These are phyloP conservation scores for Metschnikowia hibisci DNA, from an alignment of 805 yeast species.

Conservation along the genomic window DNA sequence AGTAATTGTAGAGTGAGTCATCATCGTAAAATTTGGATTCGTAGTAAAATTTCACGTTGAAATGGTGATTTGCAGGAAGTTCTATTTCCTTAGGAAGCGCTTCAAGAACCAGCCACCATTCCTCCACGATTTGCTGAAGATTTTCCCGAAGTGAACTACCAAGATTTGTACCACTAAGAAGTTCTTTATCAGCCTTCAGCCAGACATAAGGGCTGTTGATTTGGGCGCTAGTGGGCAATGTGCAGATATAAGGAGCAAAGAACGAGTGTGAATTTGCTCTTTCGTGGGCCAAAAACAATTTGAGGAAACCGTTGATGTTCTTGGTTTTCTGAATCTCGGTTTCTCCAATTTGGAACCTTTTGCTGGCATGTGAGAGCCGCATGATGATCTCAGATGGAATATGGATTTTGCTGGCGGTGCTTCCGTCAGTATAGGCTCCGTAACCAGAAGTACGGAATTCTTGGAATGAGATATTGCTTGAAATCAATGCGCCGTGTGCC, in stretches of 20 bases:
- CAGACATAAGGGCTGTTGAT: conserved; percentile 68
- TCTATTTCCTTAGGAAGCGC: conserved; percentile 27
- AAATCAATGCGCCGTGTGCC: conserved; percentile 27
- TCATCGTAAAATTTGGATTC: conserved; percentile 39
- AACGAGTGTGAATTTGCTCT: conserved; percentile 20
- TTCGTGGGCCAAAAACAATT: conserved; percentile 33
- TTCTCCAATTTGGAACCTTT: conserved; percentile 16
- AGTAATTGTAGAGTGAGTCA: conserved; percentile 30
- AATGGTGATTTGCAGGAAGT: conserved; percentile 33
- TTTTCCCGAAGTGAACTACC: conserved; percentile 50
- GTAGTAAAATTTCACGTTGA: conserved; percentile 42
- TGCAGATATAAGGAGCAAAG: conserved; percentile 26
- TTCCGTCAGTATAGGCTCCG: conserved; percentile 24
- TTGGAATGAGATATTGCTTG: conserved; percentile 22
- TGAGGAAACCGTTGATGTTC: conserved; percentile 30
- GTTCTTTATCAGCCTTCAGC: conserved; percentile 46
- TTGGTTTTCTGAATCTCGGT: conserved; percentile 12
- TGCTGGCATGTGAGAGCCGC: conserved; percentile 23
- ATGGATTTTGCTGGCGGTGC: conserved; percentile 9
- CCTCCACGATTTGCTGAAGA: conserved; percentile 46
- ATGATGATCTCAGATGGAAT: conserved; percentile 16
- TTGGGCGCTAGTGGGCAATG: conserved; percentile 35
- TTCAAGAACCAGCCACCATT: conserved; percentile 51
- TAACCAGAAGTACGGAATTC: conserved; percentile 19
- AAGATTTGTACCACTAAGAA: conserved; percentile 67